A percentile compares a stretch with the other conserved stretches of the same genome.
These are phyloP conservation scores for Dacryopinax spathularia DNA, from an alignment of 768 basidiomycete genomes.

Conservation along the genomic window DNA sequence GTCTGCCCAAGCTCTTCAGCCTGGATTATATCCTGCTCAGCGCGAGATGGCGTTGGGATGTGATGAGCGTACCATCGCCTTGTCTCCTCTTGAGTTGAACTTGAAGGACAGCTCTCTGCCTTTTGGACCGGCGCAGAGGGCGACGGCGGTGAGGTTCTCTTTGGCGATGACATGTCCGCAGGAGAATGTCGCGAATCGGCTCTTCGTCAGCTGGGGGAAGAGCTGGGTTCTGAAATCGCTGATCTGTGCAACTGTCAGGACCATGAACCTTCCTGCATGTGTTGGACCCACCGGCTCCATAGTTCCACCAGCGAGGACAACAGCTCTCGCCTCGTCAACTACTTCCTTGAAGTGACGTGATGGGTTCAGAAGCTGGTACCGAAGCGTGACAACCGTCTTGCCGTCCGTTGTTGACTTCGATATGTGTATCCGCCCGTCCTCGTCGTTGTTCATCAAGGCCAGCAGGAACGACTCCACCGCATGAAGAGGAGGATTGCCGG, in stretches of 20 bases:
- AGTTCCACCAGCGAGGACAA: slow-evolving; percentile 91
- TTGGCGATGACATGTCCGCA: slow-evolving; percentile 86
- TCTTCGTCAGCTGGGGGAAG: slow-evolving; percentile 47
- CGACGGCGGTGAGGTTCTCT: slow-evolving; percentile 59
- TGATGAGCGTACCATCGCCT: slow-evolving; percentile 37
- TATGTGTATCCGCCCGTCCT: slow-evolving; percentile 28
- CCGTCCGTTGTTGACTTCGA: slow-evolving; percentile 19
- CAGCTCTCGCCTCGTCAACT: slow-evolving; percentile 60
- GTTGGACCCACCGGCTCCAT: slow-evolving; percentile 74
- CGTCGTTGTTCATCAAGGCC: slow-evolving; percentile 61
- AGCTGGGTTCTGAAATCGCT: slow-evolving; percentile 75
- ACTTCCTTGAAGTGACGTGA: slow-evolving; percentile 75
- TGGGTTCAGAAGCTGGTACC: slow-evolving; percentile 88
- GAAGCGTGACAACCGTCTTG: slow-evolving; percentile 45
- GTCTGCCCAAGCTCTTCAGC: slow-evolving; percentile 71
- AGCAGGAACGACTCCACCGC: slow-evolving; percentile 64
- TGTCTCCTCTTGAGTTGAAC: slow-evolving; percentile 55
- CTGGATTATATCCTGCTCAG: slow-evolving; percentile 25
- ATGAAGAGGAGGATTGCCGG: slow-evolving; percentile 61
- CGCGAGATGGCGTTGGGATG: neutral
- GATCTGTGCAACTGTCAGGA: slow-evolving; percentile 37
- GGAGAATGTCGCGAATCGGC: slow-evolving; percentile 63
- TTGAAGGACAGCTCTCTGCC: slow-evolving; percentile 70
- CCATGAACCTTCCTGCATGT: neutral
- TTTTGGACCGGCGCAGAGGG: slow-evolving; percentile 58